phyloP scores from a whole-genome alignment of 108 stramenopile species.

The Skeletonema costatum region DNA sequence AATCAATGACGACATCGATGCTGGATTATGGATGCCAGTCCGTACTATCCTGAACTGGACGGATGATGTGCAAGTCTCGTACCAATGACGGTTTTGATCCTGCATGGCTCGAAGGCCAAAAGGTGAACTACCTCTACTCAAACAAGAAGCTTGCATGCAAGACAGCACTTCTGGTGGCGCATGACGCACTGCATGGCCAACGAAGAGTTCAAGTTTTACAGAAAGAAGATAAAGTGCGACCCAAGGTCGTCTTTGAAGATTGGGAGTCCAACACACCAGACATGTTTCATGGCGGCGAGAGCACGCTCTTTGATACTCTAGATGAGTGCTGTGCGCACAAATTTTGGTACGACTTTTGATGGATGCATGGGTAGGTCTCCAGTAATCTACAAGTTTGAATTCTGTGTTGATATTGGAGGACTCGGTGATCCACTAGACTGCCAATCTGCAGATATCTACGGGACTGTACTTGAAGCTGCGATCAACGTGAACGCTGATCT shows the following conservation, averaged over 20 bases:
- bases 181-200: conserved; percentile 9
- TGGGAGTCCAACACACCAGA: conserved; percentile 1
- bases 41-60: conserved; percentile 46
- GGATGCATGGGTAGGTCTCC: neutral
- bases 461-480: conserved; percentile 20
- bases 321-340: neutral
- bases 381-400: conserved; percentile 3
- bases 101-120: conserved; percentile 26
- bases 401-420: neutral
- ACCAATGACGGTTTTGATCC: conserved; percentile 37
- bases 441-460: conserved; percentile 18
- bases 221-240: neutral
- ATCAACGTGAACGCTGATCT: conserved; percentile 11
- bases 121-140: conserved; percentile 31
- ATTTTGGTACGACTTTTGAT: conserved; percentile 3
- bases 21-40: conserved; percentile 47
- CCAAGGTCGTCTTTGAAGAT: conserved; percentile 2
- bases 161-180: conserved; percentile 1
- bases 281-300: neutral
- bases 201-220: neutral
- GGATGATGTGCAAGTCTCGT: conserved; percentile 19
- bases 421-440: neutral
- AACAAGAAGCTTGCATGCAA: conserved; percentile 1
- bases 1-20: conserved; percentile 30
- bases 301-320: conserved; percentile 1